phyloP scores from a whole-genome alignment of 164 flowering plant species.

The Magnolia sinica region DNA sequence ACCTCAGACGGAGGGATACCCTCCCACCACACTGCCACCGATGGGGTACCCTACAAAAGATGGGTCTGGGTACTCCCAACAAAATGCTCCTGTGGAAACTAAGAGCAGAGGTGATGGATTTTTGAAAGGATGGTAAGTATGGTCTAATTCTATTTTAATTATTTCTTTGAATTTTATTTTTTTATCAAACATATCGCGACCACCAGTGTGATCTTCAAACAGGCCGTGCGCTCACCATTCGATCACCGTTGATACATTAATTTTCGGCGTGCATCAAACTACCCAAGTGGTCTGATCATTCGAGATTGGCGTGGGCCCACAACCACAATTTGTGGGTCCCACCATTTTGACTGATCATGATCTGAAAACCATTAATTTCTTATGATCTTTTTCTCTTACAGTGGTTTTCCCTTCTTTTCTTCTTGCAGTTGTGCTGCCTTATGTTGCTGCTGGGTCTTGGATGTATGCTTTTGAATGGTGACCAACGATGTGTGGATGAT shows the following conservation, averaged over 20 bases:
- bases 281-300: too few relatives aligned
- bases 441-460: constrained; percentile 32
- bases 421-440: constrained; percentile 30
- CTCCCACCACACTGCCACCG: background rate
- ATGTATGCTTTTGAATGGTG: constrained; percentile 20
- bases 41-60: background rate
- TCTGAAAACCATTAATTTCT: too few relatives aligned
- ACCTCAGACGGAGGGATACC: background rate
- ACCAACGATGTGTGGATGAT: background rate
- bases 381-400: background rate
- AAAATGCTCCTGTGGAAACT: constrained; percentile 6
- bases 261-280: too few relatives aligned
- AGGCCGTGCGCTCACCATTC: too few relatives aligned
- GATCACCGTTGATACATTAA: background rate
- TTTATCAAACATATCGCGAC: too few relatives aligned
- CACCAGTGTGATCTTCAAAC: background rate
- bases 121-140: constrained; percentile 17
- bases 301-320: too few relatives aligned
- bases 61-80: background rate
- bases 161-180: too few relatives aligned
- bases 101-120: constrained; percentile 16
- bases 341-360: too few relatives aligned
- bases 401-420: too few relatives aligned
- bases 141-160: background rate
- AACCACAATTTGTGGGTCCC: too few relatives aligned